Evolutionary conservation across 2,329 filamentous ascomycete genomes (phyloP), one percentile per base, ranked within the genome.

Genomic region (Scedosporium dehoogii): DNA sequence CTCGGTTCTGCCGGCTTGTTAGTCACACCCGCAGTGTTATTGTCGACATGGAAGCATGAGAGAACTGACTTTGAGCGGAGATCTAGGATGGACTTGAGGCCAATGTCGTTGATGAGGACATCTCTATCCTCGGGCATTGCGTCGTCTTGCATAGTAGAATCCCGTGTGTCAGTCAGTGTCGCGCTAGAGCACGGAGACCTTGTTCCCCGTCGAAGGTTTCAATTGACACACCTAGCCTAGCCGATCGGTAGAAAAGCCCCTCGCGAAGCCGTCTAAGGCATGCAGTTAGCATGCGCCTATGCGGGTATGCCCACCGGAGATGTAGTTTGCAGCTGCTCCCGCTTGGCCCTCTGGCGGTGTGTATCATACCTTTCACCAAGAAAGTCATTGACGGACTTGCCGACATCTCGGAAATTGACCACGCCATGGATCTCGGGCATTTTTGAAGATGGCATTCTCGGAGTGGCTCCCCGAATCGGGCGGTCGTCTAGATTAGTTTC

Each of bases 331-430:
- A 33, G 6, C 1, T 9, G 29, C 29, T 33, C 29, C 9, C 29
- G 29, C 29, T 9, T 33, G 29, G 29, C 29, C 29, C 6, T 33
- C 9, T 7, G 6, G 6, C 7, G 29, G 29, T 38, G 33, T 38
- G 33, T 38, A 38, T 42, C 75, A 67, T 76, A 86, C 86, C 78
- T 81, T 65, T 76, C 75, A 25, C 80, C 80, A 4, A 84, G 72
- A 64, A 81, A 81, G 27, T 74, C 70, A 68, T 92, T 92, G 67
- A 91, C 78, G 0, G 84, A 85, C 65, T 79, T 76, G 48, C 86
- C 89, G 53, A 92, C 86, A 78, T 93, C 90, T 63, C 90, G 85
- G 70, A 92, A 91, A 72, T 93, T 93, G 68, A 87, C 75, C 59
- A 92, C 79, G 60, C 67, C 65, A 9, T 38, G 38, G 18, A 59